A percentile compares a stretch with the other conserved stretches of the same genome.
These are phyloP conservation scores for Colletotrichum sublineola DNA, from an alignment of 2,329 filamentous ascomycete genomes.

Conservation along the genomic window DNA sequence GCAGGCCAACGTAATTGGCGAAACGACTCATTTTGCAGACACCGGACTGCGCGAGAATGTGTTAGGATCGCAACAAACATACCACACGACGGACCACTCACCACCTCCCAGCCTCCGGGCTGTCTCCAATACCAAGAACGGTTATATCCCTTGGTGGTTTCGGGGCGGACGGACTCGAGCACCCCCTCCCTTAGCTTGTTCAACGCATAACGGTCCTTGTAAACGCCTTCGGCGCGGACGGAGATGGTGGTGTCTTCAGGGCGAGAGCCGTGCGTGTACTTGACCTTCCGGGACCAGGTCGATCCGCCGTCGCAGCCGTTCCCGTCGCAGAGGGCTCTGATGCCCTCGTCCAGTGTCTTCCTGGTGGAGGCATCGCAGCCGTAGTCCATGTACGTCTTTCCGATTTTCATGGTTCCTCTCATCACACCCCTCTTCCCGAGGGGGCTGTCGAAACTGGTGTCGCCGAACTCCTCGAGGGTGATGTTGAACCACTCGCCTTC, in stretches of 20 bases:
- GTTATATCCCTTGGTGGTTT: not conserved
- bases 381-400: not conserved
- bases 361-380: constrained; percentile 1
- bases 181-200: not conserved
- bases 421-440: not conserved
- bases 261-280: not conserved
- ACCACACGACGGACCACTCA: not conserved
- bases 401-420: not conserved
- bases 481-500: not conserved
- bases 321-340: not conserved
- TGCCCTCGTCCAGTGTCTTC: not conserved
- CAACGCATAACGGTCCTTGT: not conserved
- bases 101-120: not conserved
- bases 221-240: not conserved
- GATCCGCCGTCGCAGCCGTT: not conserved
- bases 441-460: not conserved
- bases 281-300: not conserved
- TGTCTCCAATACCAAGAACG: not conserved
- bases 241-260: not conserved
- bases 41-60: not conserved
- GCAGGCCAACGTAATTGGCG: not conserved
- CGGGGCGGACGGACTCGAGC: not conserved
- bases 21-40: not conserved
- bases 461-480: not conserved
- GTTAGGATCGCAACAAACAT: not conserved